phyloP scores from a whole-genome alignment of 1,139 yeast species.

The Lodderomyces jiufengensis region DNA sequence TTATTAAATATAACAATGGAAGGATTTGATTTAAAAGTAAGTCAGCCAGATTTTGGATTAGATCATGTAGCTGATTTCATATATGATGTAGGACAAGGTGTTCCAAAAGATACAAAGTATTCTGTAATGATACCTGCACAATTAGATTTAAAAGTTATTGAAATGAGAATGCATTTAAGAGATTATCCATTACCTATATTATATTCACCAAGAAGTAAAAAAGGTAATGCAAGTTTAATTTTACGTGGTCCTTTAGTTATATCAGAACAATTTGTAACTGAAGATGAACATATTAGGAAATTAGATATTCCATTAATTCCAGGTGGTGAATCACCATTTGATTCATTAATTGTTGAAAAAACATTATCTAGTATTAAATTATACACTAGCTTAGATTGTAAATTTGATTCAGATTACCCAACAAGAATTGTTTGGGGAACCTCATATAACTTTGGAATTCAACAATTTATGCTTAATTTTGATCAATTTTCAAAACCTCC shows the following conservation, averaged over 20 bases:
- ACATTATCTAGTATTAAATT: slow-evolving; percentile 76
- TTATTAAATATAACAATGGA: slow-evolving; percentile 56
- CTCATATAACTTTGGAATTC: slow-evolving; percentile 79
- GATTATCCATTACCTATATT: slow-evolving; percentile 67
- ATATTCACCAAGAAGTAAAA: slow-evolving; percentile 29
- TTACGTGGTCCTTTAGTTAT: slow-evolving; percentile 48
- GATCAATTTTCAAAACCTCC: slow-evolving; percentile 84
- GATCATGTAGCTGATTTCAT: slow-evolving; percentile 57
- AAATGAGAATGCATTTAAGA: slow-evolving; percentile 52
- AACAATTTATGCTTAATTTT: slow-evolving; percentile 73
- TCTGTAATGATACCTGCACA: slow-evolving; percentile 66
- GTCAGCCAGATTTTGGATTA: slow-evolving; percentile 53
- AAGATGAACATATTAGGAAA: slow-evolving; percentile 50
- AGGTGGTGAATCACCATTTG: slow-evolving; percentile 26
- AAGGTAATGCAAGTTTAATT: slow-evolving; percentile 18
- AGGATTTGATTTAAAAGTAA: slow-evolving; percentile 51
- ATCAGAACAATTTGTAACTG: slow-evolving; percentile 41
- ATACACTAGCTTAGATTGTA: slow-evolving; percentile 58
- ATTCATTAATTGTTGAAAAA: slow-evolving; percentile 65
- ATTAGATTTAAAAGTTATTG: slow-evolving; percentile 46
- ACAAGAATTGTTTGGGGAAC: slow-evolving; percentile 84
- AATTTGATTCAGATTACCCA: slow-evolving; percentile 53
- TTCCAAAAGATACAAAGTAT: slow-evolving; percentile 67
- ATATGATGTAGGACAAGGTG: slow-evolving; percentile 74
- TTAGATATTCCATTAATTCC: slow-evolving; percentile 59